These are phyloP conservation scores for Russula dissimulans DNA, from an alignment of 768 basidiomycete genomes.

Conservation along the genomic window DNA sequence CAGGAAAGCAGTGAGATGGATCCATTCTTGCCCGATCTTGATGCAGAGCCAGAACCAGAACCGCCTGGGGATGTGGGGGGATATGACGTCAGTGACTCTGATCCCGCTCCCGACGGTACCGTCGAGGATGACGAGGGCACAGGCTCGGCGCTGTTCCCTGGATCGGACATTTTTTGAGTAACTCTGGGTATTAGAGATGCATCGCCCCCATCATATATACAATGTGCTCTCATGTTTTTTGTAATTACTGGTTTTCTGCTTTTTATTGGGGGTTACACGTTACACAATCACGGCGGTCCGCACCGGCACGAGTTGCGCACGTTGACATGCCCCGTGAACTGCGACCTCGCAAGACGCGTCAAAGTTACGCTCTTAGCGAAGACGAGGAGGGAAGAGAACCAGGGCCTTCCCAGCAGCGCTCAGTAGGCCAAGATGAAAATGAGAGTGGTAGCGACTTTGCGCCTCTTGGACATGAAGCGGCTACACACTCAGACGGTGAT, in stretches of 20 bases:
- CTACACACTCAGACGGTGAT: slow-evolving; percentile 26
- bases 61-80: background rate
- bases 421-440: slow-evolving; percentile 26
- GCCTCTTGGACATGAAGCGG: slow-evolving; percentile 34
- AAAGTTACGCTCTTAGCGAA: slow-evolving; percentile 39
- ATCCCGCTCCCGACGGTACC: background rate
- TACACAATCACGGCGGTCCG: too few species aligned
- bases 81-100: background rate
- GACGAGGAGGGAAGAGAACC: slow-evolving; percentile 26
- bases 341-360: slow-evolving; percentile 43
- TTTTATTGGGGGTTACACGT: too few species aligned
- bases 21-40: slow-evolving; percentile 16
- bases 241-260: background rate
- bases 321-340: slow-evolving; percentile 44
- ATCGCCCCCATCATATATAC: slow-evolving; percentile 5
- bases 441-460: slow-evolving; percentile 49
- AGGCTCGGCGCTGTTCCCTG: slow-evolving; percentile 13
- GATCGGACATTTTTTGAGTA: slow-evolving; percentile 19
- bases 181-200: background rate
- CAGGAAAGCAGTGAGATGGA: slow-evolving; percentile 16
- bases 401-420: slow-evolving; percentile 31
- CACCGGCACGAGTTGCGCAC: too few species aligned
- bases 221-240: background rate
- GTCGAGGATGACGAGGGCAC: slow-evolving; percentile 7
- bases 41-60: slow-evolving; percentile 2